These are phyloP conservation scores for Hamigera avellanea DNA, from an alignment of 495 filamentous ascomycete species.

Conservation along the genomic window DNA sequence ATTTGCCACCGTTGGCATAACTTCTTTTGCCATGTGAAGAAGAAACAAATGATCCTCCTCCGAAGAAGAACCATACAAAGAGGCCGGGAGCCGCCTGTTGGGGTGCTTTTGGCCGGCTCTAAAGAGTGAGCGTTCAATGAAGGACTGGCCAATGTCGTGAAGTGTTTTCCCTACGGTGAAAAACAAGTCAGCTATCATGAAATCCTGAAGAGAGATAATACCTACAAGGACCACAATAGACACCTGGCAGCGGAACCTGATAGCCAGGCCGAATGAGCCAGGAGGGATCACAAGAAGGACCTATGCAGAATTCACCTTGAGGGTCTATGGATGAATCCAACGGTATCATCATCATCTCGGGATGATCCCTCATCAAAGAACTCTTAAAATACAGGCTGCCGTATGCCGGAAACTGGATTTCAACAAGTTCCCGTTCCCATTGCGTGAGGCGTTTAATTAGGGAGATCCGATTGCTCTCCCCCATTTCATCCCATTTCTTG, in stretches of 20 bases:
- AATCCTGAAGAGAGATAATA: neutral
- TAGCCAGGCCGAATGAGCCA: neutral
- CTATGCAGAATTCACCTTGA: neutral
- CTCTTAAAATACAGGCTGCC: neutral
- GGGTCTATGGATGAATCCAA: neutral
- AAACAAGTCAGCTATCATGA: neutral
- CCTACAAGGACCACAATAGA: neutral
- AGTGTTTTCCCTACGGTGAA: neutral
- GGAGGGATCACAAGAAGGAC: neutral
- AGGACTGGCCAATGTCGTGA: neutral
- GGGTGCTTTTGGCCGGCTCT: neutral
- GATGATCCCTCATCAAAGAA: neutral
- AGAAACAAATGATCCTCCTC: neutral
- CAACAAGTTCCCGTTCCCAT: neutral
- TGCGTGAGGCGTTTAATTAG: neutral
- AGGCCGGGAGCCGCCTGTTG: neutral
- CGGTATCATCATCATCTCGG: neutral
- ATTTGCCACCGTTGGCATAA: neutral
- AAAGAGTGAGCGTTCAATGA: neutral
- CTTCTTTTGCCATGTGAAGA: neutral
- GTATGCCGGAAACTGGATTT: neutral
- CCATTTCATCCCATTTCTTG: slow-evolving; percentile 11
- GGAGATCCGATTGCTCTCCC: slow-evolving; percentile 1
- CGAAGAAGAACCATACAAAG: neutral
- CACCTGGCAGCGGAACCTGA: neutral